phyloP scores from a whole-genome alignment of 495 filamentous ascomycete species.

The Tuber microsphaerosporum region DNA sequence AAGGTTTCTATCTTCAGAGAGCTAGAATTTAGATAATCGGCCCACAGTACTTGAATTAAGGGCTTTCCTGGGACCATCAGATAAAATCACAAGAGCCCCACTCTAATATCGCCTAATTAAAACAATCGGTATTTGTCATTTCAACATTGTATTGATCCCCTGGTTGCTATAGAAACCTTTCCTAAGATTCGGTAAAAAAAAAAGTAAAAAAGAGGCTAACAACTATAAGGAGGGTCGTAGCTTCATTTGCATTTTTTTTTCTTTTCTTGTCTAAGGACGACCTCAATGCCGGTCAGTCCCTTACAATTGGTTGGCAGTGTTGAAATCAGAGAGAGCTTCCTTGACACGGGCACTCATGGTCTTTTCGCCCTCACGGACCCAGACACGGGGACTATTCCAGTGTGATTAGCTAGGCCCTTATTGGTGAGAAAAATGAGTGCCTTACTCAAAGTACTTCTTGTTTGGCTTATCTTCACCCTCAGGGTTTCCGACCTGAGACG shows the following conservation, averaged over 20 bases:
- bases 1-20: neutral
- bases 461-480: conserved; percentile 95
- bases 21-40: neutral
- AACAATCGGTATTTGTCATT: neutral
- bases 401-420: neutral
- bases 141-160: neutral
- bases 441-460: conserved; percentile 90
- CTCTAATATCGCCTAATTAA: neutral
- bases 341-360: conserved; percentile 78
- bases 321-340: conserved; percentile 84
- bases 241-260: neutral
- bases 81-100: neutral
- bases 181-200: conserved; percentile 10
- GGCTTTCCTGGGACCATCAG: neutral
- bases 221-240: conserved; percentile 7
- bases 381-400: conserved; percentile 50
- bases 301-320: conserved; percentile 80
- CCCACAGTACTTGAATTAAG: neutral
- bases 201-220: conserved; percentile 2
- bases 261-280: neutral
- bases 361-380: conserved; percentile 95
- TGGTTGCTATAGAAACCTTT: neutral
- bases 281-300: neutral
- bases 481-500: conserved; percentile 81
- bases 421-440: neutral